Base-by-base conservation (phyloP, 192 early-diverging fungal genomes). In the Backusella australiensis region DNA sequence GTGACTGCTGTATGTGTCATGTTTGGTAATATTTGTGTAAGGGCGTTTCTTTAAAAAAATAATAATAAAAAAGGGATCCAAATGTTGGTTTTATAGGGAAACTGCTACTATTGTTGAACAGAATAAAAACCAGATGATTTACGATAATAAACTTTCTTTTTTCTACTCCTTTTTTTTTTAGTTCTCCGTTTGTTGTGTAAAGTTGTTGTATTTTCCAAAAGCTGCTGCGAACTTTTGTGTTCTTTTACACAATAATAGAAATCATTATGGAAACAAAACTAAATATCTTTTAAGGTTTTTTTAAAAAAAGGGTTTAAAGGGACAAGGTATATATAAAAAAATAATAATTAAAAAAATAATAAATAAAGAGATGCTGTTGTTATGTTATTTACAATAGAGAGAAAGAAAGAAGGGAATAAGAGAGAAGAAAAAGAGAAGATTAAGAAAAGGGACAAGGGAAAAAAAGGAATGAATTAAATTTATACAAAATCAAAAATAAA, bases 1-100 rank as follows among this genome's bases (percentile, higher is more conserved):
- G 67, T 69, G 68, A 69, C 68, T 69, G 68, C 68, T 35, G 35
- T 35, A 69, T 63, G 56, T 63, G 56, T 63, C 56, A 63, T 63
- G 56, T 26, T 63, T 6, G 56, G 35, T 23, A 69, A 69, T 69
- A 41, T 69, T 38, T 69, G 68, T 69, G 68, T 41, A 21, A 69
- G 36, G 68, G 34, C 56, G 56, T 63, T 63, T 63, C 26, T 63
- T 63, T 11, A 63, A 63, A 63, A 63, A 63, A 29, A 29, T 3
- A 26, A 26, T 59, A 14, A 56, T 56, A 49, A 59, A 26, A 23
- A 59, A 59, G 53, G 53, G 23, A 59, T 44, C 42, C 42, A 17
- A 44, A 44, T 44, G 15, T 44, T 44, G 42, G 42, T 44, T 44
- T 44, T 44, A 44, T 44, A 44, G 15, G 42, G 15, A 59, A 9